Evolutionary conservation across 1,284 basidiomycete genomes (phyloP), one percentile per base, ranked within the genome.

Genomic region (Amylostereum areolatum): DNA sequence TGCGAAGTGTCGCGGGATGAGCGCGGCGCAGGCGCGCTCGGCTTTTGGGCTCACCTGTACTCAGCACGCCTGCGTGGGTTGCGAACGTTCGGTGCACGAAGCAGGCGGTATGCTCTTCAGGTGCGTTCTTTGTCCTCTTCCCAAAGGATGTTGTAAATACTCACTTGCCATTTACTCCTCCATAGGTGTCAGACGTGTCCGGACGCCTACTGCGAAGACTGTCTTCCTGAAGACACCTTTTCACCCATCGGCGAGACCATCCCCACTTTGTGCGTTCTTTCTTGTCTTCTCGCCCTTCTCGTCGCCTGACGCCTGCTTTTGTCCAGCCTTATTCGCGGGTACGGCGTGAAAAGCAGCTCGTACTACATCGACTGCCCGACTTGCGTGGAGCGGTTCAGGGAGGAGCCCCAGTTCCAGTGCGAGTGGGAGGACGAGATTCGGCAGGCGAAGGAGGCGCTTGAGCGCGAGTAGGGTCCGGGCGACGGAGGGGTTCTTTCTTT

Each of bases 191-290:
- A 75, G 47, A 81, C 79, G 1, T 82, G 80, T 57, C 71, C 75
- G 11, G 64, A 72, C 48, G 75, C 81, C 2, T 79, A 73, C 52
- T 83, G 81, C 60, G 78, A 82, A 51, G 81, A 83, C 55, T 83
- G 81, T 57, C 52, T 83, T 33, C 71, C 75, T 3, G 55, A 62
- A 5, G 74, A 71, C 9, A 72, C 77, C 5, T 65, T 78, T 32
- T 70, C 73, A 28, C 67, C 73, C 9, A 61, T 83, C 32, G 80
- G 80, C 2, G 77, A 80, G 4, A 61, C 62, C 3, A 55, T 83
- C 10, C 80, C 81, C 7, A 79, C 82, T 61, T 77, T 81, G 78
- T 79, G 55, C 47, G 75, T 70, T 29, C 24, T 42, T 46, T 27
- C 9, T 43, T 29, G 8, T 7, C 30, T 40, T 43, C 25, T 28